phyloP scores from a whole-genome alignment of 495 filamentous ascomycete genomes.

The Chaetomium tenue region DNA sequence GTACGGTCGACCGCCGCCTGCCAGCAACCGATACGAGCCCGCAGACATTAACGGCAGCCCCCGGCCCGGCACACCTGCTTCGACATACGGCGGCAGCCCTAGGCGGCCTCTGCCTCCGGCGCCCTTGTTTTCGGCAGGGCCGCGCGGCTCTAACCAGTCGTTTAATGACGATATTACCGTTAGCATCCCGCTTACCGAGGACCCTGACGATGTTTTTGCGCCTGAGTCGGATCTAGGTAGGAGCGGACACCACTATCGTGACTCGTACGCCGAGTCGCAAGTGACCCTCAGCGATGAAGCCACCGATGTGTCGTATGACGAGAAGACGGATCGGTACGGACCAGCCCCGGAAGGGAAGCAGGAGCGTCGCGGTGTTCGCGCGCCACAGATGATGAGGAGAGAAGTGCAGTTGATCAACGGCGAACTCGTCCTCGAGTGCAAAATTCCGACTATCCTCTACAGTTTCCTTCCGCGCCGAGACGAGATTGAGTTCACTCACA shows the following conservation, averaged over 20 bases:
- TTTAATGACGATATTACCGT: conserved; percentile 55
- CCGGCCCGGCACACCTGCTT: conserved; percentile 84
- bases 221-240: conserved; percentile 54
- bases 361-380: conserved; percentile 75
- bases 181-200: conserved; percentile 56
- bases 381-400: conserved; percentile 86
- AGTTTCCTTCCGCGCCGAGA: conserved; percentile 89
- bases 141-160: conserved; percentile 34
- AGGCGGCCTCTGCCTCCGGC: conserved; percentile 86
- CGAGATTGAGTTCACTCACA: conserved; percentile 96
- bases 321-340: conserved; percentile 71
- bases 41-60: conserved; percentile 85
- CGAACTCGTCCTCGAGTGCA: conserved; percentile 96
- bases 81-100: conserved; percentile 80
- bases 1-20: conserved; percentile 66
- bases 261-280: conserved; percentile 65
- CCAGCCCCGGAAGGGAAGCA: conserved; percentile 84
- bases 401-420: conserved; percentile 96
- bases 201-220: conserved; percentile 75
- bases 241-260: conserved; percentile 38
- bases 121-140: conserved; percentile 65
- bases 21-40: conserved; percentile 73
- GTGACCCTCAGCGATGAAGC: conserved; percentile 43
- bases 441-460: conserved; percentile 96
- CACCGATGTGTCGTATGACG: conserved; percentile 48